These are phyloP conservation scores for Rhizopogon rudus DNA, from an alignment of 768 basidiomycete genomes.

Conservation along the genomic window DNA sequence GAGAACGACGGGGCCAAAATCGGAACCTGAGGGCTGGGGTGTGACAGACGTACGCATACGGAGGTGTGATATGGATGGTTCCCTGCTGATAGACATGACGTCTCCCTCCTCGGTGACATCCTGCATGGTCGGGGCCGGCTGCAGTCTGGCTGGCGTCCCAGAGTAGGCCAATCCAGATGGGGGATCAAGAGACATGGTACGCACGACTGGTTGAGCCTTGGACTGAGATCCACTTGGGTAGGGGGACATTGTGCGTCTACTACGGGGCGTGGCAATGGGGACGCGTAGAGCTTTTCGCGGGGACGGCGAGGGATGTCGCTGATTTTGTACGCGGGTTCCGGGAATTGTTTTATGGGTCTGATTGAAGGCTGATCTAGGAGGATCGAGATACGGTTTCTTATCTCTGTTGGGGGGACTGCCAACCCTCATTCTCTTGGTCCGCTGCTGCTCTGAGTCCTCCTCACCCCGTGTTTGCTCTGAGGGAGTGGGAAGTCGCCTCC, in stretches of 20 bases:
- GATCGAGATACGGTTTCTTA: constrained; percentile 46
- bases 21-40: constrained; percentile 50
- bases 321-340: constrained; percentile 15
- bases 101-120: constrained; percentile 21
- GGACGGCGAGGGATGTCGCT: constrained; percentile 19
- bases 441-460: constrained; percentile 29
- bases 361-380: constrained; percentile 41
- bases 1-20: constrained; percentile 38
- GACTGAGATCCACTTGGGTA: constrained; percentile 25
- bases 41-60: constrained; percentile 68
- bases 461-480: constrained; percentile 20
- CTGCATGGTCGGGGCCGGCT: constrained; percentile 30
- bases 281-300: constrained; percentile 28
- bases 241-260: constrained; percentile 42
- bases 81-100: constrained; percentile 25
- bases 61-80: constrained; percentile 41
- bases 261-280: constrained; percentile 24
- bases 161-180: constrained; percentile 27
- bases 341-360: constrained; percentile 17
- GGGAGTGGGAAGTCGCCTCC: constrained; percentile 38
- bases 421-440: constrained; percentile 50
- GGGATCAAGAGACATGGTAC: constrained; percentile 76
- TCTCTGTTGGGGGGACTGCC: constrained; percentile 40
- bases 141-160: constrained; percentile 12
- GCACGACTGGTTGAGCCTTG: constrained; percentile 33